A percentile compares a stretch with the other conserved stretches of the same genome.
phyloP scores from a whole-genome alignment of 1,284 basidiomycete genomes.

The Ceratobasidium sp. region DNA sequence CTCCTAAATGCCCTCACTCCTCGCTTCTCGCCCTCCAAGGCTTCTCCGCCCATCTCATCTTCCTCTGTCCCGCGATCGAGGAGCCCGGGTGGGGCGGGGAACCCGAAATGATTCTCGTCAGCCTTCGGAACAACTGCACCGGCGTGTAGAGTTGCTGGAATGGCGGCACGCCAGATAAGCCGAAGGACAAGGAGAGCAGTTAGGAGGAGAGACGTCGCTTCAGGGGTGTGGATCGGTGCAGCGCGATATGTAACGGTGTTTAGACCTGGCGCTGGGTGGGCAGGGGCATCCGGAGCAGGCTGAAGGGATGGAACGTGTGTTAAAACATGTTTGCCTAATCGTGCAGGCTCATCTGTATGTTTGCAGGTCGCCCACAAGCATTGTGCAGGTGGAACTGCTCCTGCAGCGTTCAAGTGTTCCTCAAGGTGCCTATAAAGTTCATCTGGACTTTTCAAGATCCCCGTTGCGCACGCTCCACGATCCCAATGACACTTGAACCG shows the following conservation, averaged over 20 bases:
- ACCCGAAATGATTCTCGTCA: constrained; percentile 83
- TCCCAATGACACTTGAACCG: constrained; percentile 77
- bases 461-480: constrained; percentile 62
- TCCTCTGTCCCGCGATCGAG: constrained; percentile 70
- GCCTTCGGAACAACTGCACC: constrained; percentile 67
- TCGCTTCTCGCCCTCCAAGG: constrained; percentile 70
- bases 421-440: constrained; percentile 74
- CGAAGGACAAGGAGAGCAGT: constrained; percentile 79
- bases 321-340: constrained; percentile 70
- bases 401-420: constrained; percentile 58
- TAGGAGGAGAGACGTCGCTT: constrained; percentile 62
- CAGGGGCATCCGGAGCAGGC: constrained; percentile 73
- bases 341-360: constrained; percentile 58
- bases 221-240: constrained; percentile 71
- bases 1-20: constrained; percentile 75
- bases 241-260: constrained; percentile 66
- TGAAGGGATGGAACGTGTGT: constrained; percentile 73
- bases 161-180: constrained; percentile 76
- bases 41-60: constrained; percentile 56
- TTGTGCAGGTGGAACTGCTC: constrained; percentile 57
- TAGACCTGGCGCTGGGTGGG: constrained; percentile 69
- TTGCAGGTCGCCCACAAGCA: constrained; percentile 76
- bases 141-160: constrained; percentile 65
- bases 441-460: constrained; percentile 61
- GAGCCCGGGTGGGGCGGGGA: constrained; percentile 61